Conservation (phyloP, 192 early-diverging fungal genomes). For the Irineochytrium annulatum region DNA sequence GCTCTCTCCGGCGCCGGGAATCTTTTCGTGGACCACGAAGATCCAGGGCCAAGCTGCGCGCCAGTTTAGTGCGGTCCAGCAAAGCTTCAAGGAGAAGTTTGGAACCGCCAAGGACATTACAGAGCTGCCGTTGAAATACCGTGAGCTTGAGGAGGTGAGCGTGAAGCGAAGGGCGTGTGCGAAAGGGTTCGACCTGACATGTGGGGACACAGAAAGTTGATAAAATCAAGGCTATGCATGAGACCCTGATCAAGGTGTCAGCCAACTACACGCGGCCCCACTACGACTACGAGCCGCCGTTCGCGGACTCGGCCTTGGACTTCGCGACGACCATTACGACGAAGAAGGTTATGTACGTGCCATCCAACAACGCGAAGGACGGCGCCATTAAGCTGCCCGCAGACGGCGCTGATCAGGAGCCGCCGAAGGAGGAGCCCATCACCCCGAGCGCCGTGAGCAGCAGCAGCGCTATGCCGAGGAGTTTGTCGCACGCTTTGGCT, state of each 20-base stretch:
- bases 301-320: constrained; percentile 68
- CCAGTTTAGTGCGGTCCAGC: too few species aligned
- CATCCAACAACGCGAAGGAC: too few species aligned
- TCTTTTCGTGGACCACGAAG: too few species aligned
- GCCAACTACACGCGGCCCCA: constrained; percentile 68
- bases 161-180: too few species aligned
- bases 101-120: constrained; percentile 69
- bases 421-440: too few species aligned
- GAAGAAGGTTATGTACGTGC: too few species aligned
- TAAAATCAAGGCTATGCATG: constrained; percentile 64
- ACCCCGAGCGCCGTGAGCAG: too few species aligned
- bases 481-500: constrained; percentile 12
- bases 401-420: too few species aligned
- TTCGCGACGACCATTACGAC: constrained; percentile 66
- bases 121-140: constrained; percentile 89
- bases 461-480: constrained; percentile 2
- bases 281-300: constrained; percentile 70
- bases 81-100: not conserved
- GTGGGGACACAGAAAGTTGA: constrained; percentile 72
- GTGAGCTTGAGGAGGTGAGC: constrained; percentile 78
- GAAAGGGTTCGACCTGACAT: too few species aligned
- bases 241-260: constrained; percentile 64
- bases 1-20: too few species aligned
- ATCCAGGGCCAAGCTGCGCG: too few species aligned
- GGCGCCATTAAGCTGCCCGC: too few species aligned